A percentile compares a stretch with the other conserved stretches of the same genome.
Evolutionary conservation across 2,329 filamentous ascomycete species (phyloP).

Genomic region (Stachybotrys chartarum): DNA sequence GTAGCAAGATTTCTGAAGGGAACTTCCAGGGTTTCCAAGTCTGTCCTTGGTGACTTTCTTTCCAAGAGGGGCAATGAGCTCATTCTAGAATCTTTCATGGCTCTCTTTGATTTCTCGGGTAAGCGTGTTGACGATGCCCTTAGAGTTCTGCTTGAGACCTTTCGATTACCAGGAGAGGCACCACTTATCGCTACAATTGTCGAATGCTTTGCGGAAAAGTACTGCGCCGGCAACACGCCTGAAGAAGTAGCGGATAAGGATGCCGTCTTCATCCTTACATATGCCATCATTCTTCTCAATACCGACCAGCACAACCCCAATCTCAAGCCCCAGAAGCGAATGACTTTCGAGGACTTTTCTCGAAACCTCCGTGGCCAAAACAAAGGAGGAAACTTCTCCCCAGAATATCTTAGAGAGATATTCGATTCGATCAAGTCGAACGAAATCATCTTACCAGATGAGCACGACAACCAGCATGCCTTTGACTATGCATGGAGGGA

Average conservation of each 20-base stretch:
- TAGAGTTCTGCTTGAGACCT: constrained; percentile 78
- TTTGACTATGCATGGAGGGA: constrained; percentile 99
- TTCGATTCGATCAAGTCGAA: constrained; percentile 87
- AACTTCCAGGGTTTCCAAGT: constrained; percentile 84
- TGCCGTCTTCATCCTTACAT: constrained; percentile 82
- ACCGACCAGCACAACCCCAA: constrained; percentile 97
- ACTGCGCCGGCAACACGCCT: constrained; percentile 62
- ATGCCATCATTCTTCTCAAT: constrained; percentile 96
- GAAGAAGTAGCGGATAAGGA: constrained; percentile 78
- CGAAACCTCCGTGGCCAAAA: constrained; percentile 90
- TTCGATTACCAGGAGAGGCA: constrained; percentile 89
- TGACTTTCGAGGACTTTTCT: constrained; percentile 77
- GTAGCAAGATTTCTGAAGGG: constrained; percentile 84
- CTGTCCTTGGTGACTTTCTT: constrained; percentile 82
- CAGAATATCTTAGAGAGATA: constrained; percentile 77
- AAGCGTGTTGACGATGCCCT: constrained; percentile 89
- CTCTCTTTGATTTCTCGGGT: constrained; percentile 78
- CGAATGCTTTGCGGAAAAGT: constrained; percentile 79
- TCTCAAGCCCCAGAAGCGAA: constrained; percentile 68
- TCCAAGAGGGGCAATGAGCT: constrained; percentile 84
- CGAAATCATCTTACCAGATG: constrained; percentile 94
- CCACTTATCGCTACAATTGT: constrained; percentile 90
- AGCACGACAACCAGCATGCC: constrained; percentile 93
- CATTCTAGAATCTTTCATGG: constrained; percentile 78
- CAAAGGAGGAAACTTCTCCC: constrained; percentile 72